Conservation (phyloP, 441 rosid species). For the Geranium incanum region DNA sequence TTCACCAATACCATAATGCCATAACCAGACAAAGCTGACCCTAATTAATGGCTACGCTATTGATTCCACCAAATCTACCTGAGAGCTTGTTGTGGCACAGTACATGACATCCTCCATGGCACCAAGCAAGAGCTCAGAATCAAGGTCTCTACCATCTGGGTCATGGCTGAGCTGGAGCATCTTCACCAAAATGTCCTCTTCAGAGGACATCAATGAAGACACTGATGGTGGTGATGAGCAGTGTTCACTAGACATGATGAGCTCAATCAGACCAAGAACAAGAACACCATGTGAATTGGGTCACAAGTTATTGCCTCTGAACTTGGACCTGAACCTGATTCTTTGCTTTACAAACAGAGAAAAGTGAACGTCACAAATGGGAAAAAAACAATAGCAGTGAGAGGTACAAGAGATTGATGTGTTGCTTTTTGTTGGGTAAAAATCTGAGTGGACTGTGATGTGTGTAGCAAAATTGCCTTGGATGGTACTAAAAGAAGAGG, state of each 20-base stretch:
- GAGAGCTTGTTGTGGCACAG: slow-evolving; percentile 28
- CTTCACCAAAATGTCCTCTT: slow-evolving; percentile 49
- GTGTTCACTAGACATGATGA: background rate
- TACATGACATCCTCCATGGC: slow-evolving; percentile 50
- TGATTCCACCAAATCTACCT: slow-evolving; percentile 27
- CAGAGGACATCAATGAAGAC: slow-evolving; percentile 19
- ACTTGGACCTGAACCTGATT: background rate
- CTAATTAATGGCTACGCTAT: slow-evolving; percentile 1
- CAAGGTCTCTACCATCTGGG: slow-evolving; percentile 63
- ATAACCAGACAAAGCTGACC: too few species aligned
- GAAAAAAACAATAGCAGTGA: background rate
- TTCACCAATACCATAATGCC: too few species aligned
- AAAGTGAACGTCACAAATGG: background rate
- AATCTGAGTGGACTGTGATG: background rate
- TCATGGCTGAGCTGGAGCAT: slow-evolving; percentile 59
- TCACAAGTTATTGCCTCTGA: slow-evolving; percentile 1
- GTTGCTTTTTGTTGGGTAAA: background rate
- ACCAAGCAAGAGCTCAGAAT: slow-evolving; percentile 47
- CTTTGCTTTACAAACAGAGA: slow-evolving; percentile 3
- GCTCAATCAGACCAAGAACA: background rate
- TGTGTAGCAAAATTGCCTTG: background rate
- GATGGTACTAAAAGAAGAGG: slow-evolving; percentile 1
- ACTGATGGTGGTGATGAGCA: background rate
- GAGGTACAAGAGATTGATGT: background rate
- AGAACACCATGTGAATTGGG: background rate